Base-by-base conservation (phyloP, 305 asterid genomes). In the Solanum aculeatissimum region DNA sequence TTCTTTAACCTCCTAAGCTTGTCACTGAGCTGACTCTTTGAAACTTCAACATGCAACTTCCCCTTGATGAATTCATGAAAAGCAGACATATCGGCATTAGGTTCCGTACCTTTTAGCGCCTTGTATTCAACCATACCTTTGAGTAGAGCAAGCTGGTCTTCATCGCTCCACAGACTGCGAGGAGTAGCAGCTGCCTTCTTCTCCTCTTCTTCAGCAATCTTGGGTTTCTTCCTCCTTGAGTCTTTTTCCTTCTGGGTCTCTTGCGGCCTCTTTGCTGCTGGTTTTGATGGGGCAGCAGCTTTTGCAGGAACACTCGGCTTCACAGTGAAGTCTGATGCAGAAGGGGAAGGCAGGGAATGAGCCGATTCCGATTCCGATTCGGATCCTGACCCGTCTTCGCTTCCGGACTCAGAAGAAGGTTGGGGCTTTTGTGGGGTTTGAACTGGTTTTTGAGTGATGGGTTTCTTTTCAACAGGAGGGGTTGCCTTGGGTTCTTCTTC, bases 131-230 rank as follows among this genome's bases (percentile, higher is more conserved):
- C 82, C 87, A 92, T 86, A 53, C 95, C 93, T 55, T 84, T 87
- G 63, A 94, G 86, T 23, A 93, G 25, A 15, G 85, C 86, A 55
- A 92, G 81, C 86, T 90, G 93, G 55, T 94, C 96, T 68, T 87
- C 92, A 15, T 87, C 86, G 68, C 89, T 83, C 94, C 95, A 93
- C 25, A 92, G 77, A 87, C 93, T 88, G 12, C 82, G 83, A 29
- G 90, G 80, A 66, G 53, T 63, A 13, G 86, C 13, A 40, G 83
- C 27, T 25, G 89, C 53, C 9, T 85, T 87, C n/a, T 87, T 85
- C 78, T 83, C 91, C 23, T 86, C 90, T n/a, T 49, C 53, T 40
- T 85, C 83, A 10, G 11, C 25, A 55, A 40, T 43, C 83, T 85
- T 90, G 7, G 81, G 27, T 80, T 45, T 91, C 68, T 91, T 92